Evolutionary conservation across 495 filamentous ascomycete species (phyloP), one percentile per base, ranked within the genome.

Genomic region (Aeminium ludgeri): DNA sequence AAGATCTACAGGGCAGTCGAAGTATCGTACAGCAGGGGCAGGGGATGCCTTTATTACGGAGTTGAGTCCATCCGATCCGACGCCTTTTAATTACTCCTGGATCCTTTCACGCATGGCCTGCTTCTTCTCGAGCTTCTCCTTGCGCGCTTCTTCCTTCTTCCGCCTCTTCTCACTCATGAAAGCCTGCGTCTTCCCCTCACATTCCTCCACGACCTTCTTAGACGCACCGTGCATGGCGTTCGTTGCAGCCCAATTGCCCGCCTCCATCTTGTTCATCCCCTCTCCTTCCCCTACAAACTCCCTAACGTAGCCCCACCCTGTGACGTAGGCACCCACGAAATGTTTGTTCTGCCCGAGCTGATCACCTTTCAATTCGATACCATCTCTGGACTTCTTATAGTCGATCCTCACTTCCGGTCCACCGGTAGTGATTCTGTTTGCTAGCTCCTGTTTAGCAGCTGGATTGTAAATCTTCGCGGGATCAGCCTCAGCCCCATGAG

Each of bases 291-390:
- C 84, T 6, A 93, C 55, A 53, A 68, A 62, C 51, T 68, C 60
- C 30, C 72, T 65, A 15, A 62, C 60, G 63, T 77, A 79, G 12
- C 82, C 81, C 66, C 76, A 82, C 1, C 83, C 84, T 6, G 70
- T 70, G 15, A 85, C 59, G 56, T 75, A 83, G 1, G 77, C 72
- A 0, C 72, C 81, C n/a, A 89, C 66, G 49, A 69, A 82, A 40
- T 75, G 74, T 4, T 62, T 66, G 15, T 78, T 61, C 15, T 68
- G 70, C 0, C 72, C 69, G 13, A 51, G 20, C 44, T 37, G 43
- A 36, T 72, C 65, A 42, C 62, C 70, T 40, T 74, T 68, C 38
- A 69, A 66, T 38, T 56, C 52, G 19, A 65, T 45, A 17, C 69
- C 64, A 6, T 62, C 60, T 10, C 49, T 50, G 36, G 77, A 63